A percentile compares a stretch with the other conserved stretches of the same genome.
Evolutionary conservation across 768 basidiomycete genomes (phyloP).

Genomic region (Auricularia auricula-judae): DNA sequence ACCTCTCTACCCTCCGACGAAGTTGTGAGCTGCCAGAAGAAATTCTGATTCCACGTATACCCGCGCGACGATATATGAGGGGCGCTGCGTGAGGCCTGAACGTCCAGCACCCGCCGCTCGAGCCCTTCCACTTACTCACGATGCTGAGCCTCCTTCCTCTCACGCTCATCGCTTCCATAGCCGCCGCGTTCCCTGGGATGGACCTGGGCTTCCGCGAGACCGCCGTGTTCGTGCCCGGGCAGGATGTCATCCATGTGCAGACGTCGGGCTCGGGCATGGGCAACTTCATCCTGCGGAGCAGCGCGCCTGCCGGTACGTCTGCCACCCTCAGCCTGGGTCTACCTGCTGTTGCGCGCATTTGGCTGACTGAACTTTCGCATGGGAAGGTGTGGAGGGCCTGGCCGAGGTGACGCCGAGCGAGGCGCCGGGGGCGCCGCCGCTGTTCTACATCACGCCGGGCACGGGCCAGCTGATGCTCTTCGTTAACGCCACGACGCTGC

Average conservation of each 20-base stretch:
- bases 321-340: background rate
- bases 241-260: background rate
- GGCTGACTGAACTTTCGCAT: background rate
- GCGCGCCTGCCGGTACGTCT: background rate
- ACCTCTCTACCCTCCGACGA: no score
- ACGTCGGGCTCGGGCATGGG: background rate
- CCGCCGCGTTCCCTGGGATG: background rate
- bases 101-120: no score
- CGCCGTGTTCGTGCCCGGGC: background rate
- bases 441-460: background rate
- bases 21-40: no score
- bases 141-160: background rate
- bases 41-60: no score
- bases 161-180: background rate
- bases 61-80: no score
- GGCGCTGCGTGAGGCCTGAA: no score
- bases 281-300: background rate
- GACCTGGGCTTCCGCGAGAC: background rate
- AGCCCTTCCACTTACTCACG: background rate
- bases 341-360: background rate
- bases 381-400: background rate
- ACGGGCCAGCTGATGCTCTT: background rate
- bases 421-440: background rate
- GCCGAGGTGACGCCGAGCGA: background rate
- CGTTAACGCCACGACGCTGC: background rate